Evolutionary conservation across 495 filamentous ascomycete species (phyloP).

Genomic region (Paragyromitra xinjiangensis): DNA sequence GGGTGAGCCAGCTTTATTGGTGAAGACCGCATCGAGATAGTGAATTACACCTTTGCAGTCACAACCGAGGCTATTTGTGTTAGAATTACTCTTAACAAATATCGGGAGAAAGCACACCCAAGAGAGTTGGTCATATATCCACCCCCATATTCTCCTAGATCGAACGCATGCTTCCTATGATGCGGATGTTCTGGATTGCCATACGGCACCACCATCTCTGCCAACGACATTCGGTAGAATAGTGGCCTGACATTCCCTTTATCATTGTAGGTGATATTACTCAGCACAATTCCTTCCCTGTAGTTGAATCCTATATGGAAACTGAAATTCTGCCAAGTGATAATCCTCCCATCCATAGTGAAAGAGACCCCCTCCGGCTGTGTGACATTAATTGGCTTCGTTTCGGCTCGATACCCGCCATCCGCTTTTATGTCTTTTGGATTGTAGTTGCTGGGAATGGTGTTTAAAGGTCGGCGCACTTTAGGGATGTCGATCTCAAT

Average conservation of each 20-base stretch:
- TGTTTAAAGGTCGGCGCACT: slow-evolving; percentile 79
- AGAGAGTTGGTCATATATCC: slow-evolving; percentile 97
- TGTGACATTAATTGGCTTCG: slow-evolving; percentile 94
- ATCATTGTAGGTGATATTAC: slow-evolving; percentile 91
- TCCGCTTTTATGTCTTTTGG: slow-evolving; percentile 74
- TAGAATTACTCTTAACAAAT: not conserved
- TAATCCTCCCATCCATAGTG: slow-evolving; percentile 75
- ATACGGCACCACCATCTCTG: slow-evolving; percentile 97
- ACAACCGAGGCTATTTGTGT: slow-evolving; percentile 69
- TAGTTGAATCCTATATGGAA: slow-evolving; percentile 97
- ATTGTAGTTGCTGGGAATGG: slow-evolving; percentile 82
- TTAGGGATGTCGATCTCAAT: slow-evolving; percentile 89
- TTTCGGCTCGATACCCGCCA: slow-evolving; percentile 78
- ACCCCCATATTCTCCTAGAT: slow-evolving; percentile 91
- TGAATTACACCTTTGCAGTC: slow-evolving; percentile 97
- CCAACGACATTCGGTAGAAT: slow-evolving; percentile 91
- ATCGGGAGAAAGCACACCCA: slow-evolving; percentile 56
- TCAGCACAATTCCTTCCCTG: slow-evolving; percentile 90
- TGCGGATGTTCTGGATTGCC: slow-evolving; percentile 93
- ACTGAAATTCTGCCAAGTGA: slow-evolving; percentile 95
- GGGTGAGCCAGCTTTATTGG: slow-evolving; percentile 78
- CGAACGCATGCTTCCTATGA: slow-evolving; percentile 93
- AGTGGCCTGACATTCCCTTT: slow-evolving; percentile 79
- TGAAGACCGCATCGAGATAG: slow-evolving; percentile 84
- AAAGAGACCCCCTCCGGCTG: slow-evolving; percentile 96